These are phyloP conservation scores for Anisodus tanguticus DNA, from an alignment of 257 asterid species.

Conservation along the genomic window DNA sequence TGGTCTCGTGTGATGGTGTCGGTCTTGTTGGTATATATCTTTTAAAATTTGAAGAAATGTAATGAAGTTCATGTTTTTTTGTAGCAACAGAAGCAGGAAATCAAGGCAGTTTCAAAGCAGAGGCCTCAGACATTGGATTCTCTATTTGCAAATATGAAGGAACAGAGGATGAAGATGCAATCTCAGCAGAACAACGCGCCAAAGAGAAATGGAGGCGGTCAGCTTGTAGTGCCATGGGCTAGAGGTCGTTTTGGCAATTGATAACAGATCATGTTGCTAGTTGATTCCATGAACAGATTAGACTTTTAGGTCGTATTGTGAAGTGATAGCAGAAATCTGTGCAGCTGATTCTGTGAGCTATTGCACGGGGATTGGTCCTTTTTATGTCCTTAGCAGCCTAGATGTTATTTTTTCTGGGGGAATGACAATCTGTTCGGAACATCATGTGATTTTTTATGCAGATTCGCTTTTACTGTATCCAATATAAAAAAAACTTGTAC, in stretches of 20 bases:
- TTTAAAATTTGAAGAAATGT: background rate
- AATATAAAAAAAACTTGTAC: background rate
- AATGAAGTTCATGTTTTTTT: background rate
- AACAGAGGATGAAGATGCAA: conserved; percentile 63
- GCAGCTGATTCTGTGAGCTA: background rate
- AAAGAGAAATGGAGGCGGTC: conserved; percentile 62
- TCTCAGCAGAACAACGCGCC: conserved; percentile 49
- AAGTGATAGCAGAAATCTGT: background rate
- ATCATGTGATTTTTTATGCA: background rate
- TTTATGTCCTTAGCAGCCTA: background rate
- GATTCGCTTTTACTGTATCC: background rate
- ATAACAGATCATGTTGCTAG: too few species aligned
- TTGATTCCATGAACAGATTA: background rate
- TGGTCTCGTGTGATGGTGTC: background rate
- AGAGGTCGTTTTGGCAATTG: conserved; percentile 59
- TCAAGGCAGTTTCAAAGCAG: conserved; percentile 48
- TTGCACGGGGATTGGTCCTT: background rate
- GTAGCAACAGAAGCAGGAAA: conserved; percentile 59
- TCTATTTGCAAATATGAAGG: conserved; percentile 87
- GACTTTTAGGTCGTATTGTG: background rate
- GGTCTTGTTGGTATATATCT: background rate
- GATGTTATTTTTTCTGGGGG: background rate
- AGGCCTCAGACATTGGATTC: conserved; percentile 84
- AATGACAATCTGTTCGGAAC: background rate
- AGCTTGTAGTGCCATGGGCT: conserved; percentile 68